These are phyloP conservation scores for Leucogyrophana mollusca DNA, from an alignment of 768 basidiomycete genomes.

Conservation along the genomic window DNA sequence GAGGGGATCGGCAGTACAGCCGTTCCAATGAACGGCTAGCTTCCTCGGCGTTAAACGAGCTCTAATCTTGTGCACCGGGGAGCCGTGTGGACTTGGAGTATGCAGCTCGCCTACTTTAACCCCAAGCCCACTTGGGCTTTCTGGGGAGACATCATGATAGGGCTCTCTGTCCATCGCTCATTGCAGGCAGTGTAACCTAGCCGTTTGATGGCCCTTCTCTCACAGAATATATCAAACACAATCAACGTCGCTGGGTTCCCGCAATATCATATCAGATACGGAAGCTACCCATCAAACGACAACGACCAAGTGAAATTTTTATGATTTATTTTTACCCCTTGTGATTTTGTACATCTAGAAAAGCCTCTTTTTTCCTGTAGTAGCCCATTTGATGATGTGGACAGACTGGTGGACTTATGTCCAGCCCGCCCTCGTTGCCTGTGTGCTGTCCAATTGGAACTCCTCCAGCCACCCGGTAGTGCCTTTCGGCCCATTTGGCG, in stretches of 20 bases:
- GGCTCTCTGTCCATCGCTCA: neutral
- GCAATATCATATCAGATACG: neutral
- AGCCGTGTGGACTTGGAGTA: neutral
- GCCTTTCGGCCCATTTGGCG: too few relatives aligned
- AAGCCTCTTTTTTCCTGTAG: too few relatives aligned
- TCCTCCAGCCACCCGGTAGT: too few relatives aligned
- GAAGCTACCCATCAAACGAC: too few relatives aligned
- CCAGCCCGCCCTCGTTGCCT: too few relatives aligned
- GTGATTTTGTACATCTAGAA: too few relatives aligned
- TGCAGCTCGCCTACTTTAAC: neutral
- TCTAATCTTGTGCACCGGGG: neutral
- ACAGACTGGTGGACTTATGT: too few relatives aligned
- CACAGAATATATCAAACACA: neutral
- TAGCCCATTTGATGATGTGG: too few relatives aligned
- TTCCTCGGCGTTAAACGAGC: conserved; percentile 1
- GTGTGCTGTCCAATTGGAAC: too few relatives aligned
- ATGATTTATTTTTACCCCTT: too few relatives aligned
- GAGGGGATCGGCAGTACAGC: conserved; percentile 1
- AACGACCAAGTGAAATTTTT: too few relatives aligned
- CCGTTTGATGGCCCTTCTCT: neutral
- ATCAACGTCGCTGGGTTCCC: neutral
- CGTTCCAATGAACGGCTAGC: neutral
- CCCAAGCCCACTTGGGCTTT: neutral
- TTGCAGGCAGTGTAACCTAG: neutral
- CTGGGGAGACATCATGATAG: neutral